Evolutionary conservation across 1,139 yeast genomes (phyloP).

Genomic region (Candida tropicalis): DNA sequence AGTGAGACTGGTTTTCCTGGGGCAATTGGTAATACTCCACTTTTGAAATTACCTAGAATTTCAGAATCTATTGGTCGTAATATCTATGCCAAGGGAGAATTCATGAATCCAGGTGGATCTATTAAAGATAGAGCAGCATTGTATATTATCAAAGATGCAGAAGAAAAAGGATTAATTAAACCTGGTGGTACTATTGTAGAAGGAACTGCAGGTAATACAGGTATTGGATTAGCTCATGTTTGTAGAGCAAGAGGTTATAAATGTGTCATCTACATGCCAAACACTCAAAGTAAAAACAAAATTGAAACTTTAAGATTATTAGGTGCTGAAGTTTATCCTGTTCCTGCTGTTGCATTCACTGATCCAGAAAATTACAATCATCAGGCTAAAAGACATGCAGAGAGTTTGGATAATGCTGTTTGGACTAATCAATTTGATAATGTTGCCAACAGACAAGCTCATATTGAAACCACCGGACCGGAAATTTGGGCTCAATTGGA

Average conservation of each 20-base stretch:
- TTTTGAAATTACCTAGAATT: constrained; percentile 63
- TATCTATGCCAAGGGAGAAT: constrained; percentile 87
- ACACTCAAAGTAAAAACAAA: constrained; percentile 79
- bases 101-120: constrained; percentile 94
- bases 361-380: constrained; percentile 85
- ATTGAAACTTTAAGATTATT: constrained; percentile 70
- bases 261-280: constrained; percentile 86
- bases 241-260: constrained; percentile 83
- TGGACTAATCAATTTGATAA: constrained; percentile 95
- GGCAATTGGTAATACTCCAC: constrained; percentile 88
- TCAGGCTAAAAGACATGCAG: constrained; percentile 85
- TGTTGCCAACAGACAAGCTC: constrained; percentile 84
- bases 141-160: constrained; percentile 78
- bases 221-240: constrained; percentile 88
- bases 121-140: constrained; percentile 92
- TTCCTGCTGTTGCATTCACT: constrained; percentile 83
- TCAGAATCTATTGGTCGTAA: constrained; percentile 69
- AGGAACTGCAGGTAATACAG: constrained; percentile 70
- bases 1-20: constrained; percentile 66
- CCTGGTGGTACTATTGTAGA: constrained; percentile 65
- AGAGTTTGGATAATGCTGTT: constrained; percentile 68
- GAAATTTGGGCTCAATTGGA: constrained; percentile 85
- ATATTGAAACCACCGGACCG: constrained; percentile 90
- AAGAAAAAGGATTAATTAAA: constrained; percentile 60
- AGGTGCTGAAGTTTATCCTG: constrained; percentile 88